Base-by-base conservation (phyloP, 305 asterid genomes). In the Solanum hybrid region DNA sequence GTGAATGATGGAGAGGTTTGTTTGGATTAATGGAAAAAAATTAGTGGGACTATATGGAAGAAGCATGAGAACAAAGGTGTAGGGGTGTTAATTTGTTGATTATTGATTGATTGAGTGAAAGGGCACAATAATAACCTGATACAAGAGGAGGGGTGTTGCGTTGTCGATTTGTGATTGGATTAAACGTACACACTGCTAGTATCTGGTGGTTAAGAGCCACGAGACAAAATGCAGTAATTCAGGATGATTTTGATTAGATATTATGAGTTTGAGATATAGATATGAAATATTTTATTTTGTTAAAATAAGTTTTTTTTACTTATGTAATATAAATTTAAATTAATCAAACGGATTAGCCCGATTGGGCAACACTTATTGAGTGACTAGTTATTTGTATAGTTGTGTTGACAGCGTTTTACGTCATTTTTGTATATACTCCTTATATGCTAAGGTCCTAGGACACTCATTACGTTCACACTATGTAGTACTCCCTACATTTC, bases 141-240 rank as follows among this genome's bases (percentile, higher is more conserved):
- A 91, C 90, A 73, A 6, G 79, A 84, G 84, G 0, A 68, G 36
- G 15, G 24, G 31, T 6, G 89, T 8, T 93, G 94, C 10, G 96
- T 51, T 94, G 97, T 95, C 96, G 89, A 91, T 57, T 80, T 57
- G 70, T 36, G 61, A 93, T 79, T 93, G 96, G 94, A 29, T 20
- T 17, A 20, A 24, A 5, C 13, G 8, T 32, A 31, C 29, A 32
- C 29, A 26, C 82, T 22, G 24, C 38, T 34, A 38, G 77, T 27
- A 26, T 15, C 73, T 34, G 73, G 33, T 88, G 76, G 90, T 88
- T 89, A 81, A 20, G 83, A 33, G 90, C 92, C 91, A 91, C 89
- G 91, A 90, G 39, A 86, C 90, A 88, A 86, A 89, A 70, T 33
- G 88, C 15, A 72, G 89, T 22, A 87, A 68, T 29, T 72, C 11